Evolutionary conservation across 2,329 filamentous ascomycete species (phyloP).

Genomic region (Bipolaris bicolor): DNA sequence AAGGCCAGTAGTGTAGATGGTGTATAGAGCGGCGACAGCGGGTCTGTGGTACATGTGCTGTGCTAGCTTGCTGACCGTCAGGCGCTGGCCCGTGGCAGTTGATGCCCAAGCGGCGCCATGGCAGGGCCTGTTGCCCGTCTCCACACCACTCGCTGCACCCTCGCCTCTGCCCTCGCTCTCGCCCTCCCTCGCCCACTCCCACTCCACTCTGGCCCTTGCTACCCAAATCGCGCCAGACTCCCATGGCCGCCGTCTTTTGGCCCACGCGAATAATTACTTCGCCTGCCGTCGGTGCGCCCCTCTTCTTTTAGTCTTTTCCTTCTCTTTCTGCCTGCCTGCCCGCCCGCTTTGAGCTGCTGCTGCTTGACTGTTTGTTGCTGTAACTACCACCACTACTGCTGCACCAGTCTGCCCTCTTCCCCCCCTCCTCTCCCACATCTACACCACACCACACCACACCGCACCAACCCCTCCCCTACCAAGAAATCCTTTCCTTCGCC

Average conservation of each 20-base stretch:
- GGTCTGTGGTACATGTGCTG: no score
- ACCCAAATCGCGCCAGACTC: constrained; percentile 34
- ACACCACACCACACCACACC: not conserved
- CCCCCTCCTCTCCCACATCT: not conserved
- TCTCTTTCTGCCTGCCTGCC: constrained; percentile 16
- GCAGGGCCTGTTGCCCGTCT: constrained; percentile 24
- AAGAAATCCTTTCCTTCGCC: constrained; percentile 4
- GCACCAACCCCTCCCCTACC: not conserved
- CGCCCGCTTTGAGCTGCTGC: constrained; percentile 5
- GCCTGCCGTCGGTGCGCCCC: constrained; percentile 30
- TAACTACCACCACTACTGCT: constrained; percentile 6
- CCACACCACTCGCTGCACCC: constrained; percentile 25
- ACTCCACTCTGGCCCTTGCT: constrained; percentile 31
- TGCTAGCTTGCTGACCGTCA: constrained; percentile 12
- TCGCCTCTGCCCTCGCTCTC: constrained; percentile 5
- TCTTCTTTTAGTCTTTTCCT: constrained; percentile 21
- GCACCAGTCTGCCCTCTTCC: constrained; percentile 11
- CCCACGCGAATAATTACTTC: constrained; percentile 35
- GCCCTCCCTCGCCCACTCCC: no score
- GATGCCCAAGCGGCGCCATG: constrained; percentile 39
- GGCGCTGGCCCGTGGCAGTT: constrained; percentile 21
- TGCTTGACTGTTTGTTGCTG: constrained; percentile 2
- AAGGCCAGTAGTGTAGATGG: no score
- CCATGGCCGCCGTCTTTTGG: constrained; percentile 26
- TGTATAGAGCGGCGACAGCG: no score